phyloP scores from a whole-genome alignment of 2,329 filamentous ascomycete species.

The Botrytis byssoidea region DNA sequence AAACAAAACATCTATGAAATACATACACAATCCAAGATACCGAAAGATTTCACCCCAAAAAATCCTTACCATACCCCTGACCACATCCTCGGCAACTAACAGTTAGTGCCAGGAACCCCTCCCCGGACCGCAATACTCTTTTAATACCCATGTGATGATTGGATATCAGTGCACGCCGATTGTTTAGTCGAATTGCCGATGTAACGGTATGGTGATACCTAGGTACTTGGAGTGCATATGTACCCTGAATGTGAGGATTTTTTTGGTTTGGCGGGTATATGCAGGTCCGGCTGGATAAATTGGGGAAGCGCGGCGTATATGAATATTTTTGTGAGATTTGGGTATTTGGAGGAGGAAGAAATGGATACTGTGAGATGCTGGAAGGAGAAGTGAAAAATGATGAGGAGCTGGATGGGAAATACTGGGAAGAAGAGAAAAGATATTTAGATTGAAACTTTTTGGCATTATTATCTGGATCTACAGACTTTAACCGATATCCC shows the following conservation, averaged over 20 bases:
- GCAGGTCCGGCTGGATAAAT: background rate
- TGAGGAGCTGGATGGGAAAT: background rate
- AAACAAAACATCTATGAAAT: background rate
- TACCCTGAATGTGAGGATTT: background rate
- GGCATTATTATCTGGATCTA: background rate
- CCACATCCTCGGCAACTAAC: background rate
- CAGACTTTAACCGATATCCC: too few species aligned
- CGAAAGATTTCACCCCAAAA: background rate
- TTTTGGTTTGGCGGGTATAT: background rate
- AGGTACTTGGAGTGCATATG: background rate
- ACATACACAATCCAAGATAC: background rate
- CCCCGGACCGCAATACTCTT: background rate
- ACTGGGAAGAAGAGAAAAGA: background rate
- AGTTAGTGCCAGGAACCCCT: background rate
- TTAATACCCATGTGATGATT: background rate
- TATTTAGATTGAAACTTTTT: background rate
- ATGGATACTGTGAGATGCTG: background rate
- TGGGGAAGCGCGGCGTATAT: background rate
- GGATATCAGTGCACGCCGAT: background rate
- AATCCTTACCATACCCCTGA: background rate
- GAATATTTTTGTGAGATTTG: background rate
- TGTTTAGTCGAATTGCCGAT: background rate
- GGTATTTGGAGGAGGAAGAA: background rate
- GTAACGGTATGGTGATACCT: background rate
- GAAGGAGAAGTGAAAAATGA: background rate